phyloP scores from a whole-genome alignment of 495 filamentous ascomycete species.

The Massariosphaeria phaeospora region DNA sequence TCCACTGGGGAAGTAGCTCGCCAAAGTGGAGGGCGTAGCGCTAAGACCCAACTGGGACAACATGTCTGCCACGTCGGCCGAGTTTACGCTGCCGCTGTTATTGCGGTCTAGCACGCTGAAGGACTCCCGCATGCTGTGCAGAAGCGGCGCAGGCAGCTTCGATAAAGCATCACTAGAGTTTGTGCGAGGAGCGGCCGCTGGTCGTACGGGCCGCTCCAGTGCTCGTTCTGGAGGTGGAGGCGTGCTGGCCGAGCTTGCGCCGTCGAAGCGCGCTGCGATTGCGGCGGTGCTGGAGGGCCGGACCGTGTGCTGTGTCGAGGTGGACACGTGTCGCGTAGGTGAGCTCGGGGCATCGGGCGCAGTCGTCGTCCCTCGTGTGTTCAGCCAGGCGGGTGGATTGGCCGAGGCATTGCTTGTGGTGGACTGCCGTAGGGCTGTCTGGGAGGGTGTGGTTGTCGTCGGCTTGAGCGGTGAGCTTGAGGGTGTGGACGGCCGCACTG shows the following conservation, averaged over 20 bases:
- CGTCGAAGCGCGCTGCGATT: slow-evolving; percentile 22
- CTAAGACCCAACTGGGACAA: slow-evolving; percentile 65
- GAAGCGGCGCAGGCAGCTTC: slow-evolving; percentile 36
- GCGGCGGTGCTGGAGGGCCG: slow-evolving; percentile 14
- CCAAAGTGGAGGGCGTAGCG: slow-evolving; percentile 53
- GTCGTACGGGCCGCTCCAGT: background rate
- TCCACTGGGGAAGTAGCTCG: slow-evolving; percentile 79
- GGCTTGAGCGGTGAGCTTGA: slow-evolving; percentile 34
- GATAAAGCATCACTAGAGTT: slow-evolving; percentile 29
- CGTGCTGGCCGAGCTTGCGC: background rate
- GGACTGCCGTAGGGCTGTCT: slow-evolving; percentile 20
- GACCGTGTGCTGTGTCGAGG: slow-evolving; percentile 17
- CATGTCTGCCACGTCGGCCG: slow-evolving; percentile 75
- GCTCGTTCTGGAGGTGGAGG: too few species aligned
- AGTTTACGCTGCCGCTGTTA: slow-evolving; percentile 68
- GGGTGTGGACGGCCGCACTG: slow-evolving; percentile 32
- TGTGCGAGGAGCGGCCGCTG: slow-evolving; percentile 8
- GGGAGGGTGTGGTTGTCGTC: slow-evolving; percentile 49
- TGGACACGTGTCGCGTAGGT: slow-evolving; percentile 29
- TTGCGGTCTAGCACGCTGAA: slow-evolving; percentile 83
- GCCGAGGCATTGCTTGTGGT: slow-evolving; percentile 23
- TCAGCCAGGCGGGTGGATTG: slow-evolving; percentile 32
- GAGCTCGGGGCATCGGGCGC: slow-evolving; percentile 25
- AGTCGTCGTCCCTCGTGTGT: slow-evolving; percentile 29
- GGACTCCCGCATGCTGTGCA: slow-evolving; percentile 62